Evolutionary conservation across 225 moss, liverwort and hornwort species (phyloP).

Genomic region (Marchantia polymorpha): DNA sequence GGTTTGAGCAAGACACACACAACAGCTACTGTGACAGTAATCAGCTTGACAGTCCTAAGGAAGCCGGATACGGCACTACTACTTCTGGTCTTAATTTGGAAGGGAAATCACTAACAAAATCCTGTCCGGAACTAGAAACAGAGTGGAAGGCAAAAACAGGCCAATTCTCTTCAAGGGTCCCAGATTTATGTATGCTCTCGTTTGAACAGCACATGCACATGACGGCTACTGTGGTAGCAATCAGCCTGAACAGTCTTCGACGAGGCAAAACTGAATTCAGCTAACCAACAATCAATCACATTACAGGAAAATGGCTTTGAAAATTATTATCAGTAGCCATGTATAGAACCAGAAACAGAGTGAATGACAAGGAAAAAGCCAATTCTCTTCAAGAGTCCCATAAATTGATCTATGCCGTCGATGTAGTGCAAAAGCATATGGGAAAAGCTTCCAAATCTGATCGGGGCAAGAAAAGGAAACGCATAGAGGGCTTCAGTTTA

Average conservation of each 20-base stretch:
- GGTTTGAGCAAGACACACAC: too few species aligned
- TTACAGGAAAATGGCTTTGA: background rate
- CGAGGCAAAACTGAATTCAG: background rate
- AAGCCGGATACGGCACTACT: background rate
- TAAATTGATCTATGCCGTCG: too few species aligned
- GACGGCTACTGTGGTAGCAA: background rate
- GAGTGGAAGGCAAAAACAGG: constrained; percentile 15
- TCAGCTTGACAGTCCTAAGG: background rate
- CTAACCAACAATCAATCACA: background rate
- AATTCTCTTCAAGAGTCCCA: too few species aligned
- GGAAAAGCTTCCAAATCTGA: too few species aligned
- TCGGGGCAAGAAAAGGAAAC: too few species aligned
- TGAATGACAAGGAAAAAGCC: too few species aligned
- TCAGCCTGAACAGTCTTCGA: constrained; percentile 10
- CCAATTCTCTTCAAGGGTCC: constrained; percentile 18
- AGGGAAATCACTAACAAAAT: background rate
- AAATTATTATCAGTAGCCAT: too few species aligned
- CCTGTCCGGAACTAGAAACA: constrained; percentile 28
- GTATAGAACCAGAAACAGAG: too few species aligned
- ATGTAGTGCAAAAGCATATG: too few species aligned
- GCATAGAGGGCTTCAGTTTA: too few species aligned
- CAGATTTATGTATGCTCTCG: constrained; percentile 14
- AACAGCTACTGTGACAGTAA: background rate
- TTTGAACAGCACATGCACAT: constrained; percentile 15
- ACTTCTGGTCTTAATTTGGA: too few species aligned